Evolutionary conservation across 2,329 filamentous ascomycete species (phyloP), one percentile per base, ranked within the genome.

Genomic region (Tolypocladium sp.): DNA sequence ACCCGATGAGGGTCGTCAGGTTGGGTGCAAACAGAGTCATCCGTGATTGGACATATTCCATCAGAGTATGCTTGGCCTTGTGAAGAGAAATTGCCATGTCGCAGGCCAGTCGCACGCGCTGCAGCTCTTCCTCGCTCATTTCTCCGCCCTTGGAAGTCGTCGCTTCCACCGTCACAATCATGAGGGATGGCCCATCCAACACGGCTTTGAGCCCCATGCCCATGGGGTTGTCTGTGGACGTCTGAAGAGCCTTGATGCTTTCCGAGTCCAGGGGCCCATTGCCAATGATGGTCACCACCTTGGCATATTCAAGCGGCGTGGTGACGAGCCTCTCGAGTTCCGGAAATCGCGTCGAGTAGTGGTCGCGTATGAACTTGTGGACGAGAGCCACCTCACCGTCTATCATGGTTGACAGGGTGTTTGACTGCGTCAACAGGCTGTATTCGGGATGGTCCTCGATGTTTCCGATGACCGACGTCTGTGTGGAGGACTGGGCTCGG

Each of bases 11-110:
- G 1, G 86, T 87, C 0, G 94, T 96, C 58, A 97, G 76, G 68
- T 99, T 99, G 0, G 94, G 94, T 5, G 94, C 94, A 70, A 97
- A 97, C 40, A 96, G 81, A 65, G 89, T 94, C 91, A 99, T 97
- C 62, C 94, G 90, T 41, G 93, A 97, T 74, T 97, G 91, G 20
- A 99, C 94, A 69, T 96, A 99, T 70, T 94, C 89, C 2, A 91
- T 96, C 58, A 99, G 81, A 0, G 87, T 89, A 62, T 84, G 88
- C 74, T 97, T 97, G 35, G 93, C 92, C 64, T 82, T 86, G 71
- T 97, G 91, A 12, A 99, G 85, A 42, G 87, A 83, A n/a, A 97
- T 80, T 12, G 91, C 88, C 85, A 95, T 94, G 63, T 92, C 85
- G 74, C 92, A 97, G 10, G 92, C 93, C 57, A 83, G 81, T 35